Conservation (phyloP, 176 grass and related monocot species). For the Rhynchospora tenuis region DNA sequence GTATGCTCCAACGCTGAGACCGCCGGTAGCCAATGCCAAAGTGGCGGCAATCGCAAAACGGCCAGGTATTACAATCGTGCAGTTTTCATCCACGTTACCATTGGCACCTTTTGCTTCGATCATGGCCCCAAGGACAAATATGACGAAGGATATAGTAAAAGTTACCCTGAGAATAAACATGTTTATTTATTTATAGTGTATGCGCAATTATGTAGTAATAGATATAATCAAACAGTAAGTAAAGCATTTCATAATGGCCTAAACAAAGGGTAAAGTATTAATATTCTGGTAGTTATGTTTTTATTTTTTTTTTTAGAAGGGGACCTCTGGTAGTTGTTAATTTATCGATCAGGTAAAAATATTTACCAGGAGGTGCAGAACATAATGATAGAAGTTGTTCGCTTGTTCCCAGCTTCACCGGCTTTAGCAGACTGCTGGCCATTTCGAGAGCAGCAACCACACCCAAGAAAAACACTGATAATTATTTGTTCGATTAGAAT, state of each 20-base stretch:
- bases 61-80: neutral
- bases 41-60: neutral
- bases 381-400: neutral
- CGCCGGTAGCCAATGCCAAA: neutral
- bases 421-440: neutral
- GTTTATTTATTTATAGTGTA: neutral
- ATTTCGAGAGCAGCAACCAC: slow-evolving; percentile 1
- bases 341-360: neutral
- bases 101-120: neutral
- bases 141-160: slow-evolving; percentile 3
- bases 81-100: neutral
- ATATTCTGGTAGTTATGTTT: no score
- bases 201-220: neutral
- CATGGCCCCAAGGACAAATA: neutral
- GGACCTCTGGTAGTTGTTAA: no score
- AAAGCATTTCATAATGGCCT: neutral
- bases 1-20: neutral
- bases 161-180: neutral
- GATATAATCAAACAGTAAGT: neutral
- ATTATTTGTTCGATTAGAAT: neutral
- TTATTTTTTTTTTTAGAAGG: no score
- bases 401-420: neutral
- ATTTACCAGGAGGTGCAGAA: slow-evolving; percentile 8
- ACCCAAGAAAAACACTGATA: neutral
- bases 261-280: neutral